Conservation (phyloP, 2,329 filamentous ascomycete species). For the Phaeosphaeriaceae sp. region DNA sequence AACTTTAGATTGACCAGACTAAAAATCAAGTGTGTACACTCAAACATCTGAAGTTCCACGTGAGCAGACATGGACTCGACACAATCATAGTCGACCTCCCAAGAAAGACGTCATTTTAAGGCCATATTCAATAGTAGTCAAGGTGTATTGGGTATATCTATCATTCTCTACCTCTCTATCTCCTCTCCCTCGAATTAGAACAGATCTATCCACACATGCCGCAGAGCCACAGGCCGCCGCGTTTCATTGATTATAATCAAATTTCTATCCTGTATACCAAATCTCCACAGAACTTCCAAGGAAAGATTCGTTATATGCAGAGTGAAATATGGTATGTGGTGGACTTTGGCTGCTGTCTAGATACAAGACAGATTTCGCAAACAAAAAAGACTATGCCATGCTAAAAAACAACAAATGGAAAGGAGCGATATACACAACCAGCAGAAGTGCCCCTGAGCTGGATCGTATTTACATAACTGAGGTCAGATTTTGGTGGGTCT, state of each 20-base stretch:
- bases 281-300: neutral
- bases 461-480: conserved; percentile 21
- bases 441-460: conserved; percentile 5
- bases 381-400: conserved; percentile 4
- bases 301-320: conserved; percentile 1
- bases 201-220: neutral
- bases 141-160: neutral
- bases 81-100: neutral
- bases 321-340: neutral
- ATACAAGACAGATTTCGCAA: conserved; percentile 1
- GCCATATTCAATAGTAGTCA: too few species aligned
- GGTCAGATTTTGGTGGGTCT: neutral
- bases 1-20: neutral
- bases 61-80: neutral
- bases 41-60: neutral
- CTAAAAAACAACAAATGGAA: conserved; percentile 8
- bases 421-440: conserved; percentile 23
- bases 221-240: neutral
- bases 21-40: neutral
- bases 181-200: neutral
- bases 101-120: neutral
- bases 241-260: conserved; percentile 1
- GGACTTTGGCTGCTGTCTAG: conserved; percentile 2
- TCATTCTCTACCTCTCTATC: neutral
- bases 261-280: neutral